Conservation (phyloP, 768 basidiomycete species). For the Lyophyllum semitale region DNA sequence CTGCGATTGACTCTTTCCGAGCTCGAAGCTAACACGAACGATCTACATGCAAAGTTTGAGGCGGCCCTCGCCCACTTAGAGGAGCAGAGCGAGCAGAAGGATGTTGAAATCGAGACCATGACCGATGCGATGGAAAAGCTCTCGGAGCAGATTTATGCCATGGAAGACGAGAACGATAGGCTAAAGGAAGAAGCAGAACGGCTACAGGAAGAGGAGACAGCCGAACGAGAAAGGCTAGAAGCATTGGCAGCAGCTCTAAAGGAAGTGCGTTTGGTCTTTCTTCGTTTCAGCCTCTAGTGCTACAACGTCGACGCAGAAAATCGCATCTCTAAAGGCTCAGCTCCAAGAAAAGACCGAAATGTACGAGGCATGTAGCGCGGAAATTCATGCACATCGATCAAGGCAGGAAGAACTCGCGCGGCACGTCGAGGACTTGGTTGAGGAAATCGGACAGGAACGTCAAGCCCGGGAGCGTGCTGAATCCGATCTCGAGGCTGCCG, state of each 20-base stretch:
- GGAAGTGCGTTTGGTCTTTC: slow-evolving; percentile 52
- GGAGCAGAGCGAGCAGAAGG: slow-evolving; percentile 76
- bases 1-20: slow-evolving; percentile 74
- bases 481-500: slow-evolving; percentile 54
- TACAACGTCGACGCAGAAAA: slow-evolving; percentile 54
- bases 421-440: slow-evolving; percentile 73
- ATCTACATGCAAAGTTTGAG: slow-evolving; percentile 75
- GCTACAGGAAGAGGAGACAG: slow-evolving; percentile 68
- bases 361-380: slow-evolving; percentile 64
- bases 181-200: slow-evolving; percentile 71
- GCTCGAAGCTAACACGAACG: slow-evolving; percentile 70
- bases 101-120: slow-evolving; percentile 70
- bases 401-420: slow-evolving; percentile 78
- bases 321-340: slow-evolving; percentile 59
- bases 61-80: slow-evolving; percentile 76
- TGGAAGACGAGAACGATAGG: slow-evolving; percentile 86
- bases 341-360: slow-evolving; percentile 65
- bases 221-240: slow-evolving; percentile 70
- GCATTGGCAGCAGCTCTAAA: slow-evolving; percentile 74
- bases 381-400: slow-evolving; percentile 66
- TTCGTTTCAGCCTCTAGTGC: neutral
- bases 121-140: slow-evolving; percentile 81
- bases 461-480: slow-evolving; percentile 55
- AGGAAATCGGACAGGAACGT: slow-evolving; percentile 61
- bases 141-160: slow-evolving; percentile 75